Evolutionary conservation across 1,139 yeast genomes (phyloP), one percentile per base, ranked within the genome.

Genomic region (Suhomyces wounanorum): DNA sequence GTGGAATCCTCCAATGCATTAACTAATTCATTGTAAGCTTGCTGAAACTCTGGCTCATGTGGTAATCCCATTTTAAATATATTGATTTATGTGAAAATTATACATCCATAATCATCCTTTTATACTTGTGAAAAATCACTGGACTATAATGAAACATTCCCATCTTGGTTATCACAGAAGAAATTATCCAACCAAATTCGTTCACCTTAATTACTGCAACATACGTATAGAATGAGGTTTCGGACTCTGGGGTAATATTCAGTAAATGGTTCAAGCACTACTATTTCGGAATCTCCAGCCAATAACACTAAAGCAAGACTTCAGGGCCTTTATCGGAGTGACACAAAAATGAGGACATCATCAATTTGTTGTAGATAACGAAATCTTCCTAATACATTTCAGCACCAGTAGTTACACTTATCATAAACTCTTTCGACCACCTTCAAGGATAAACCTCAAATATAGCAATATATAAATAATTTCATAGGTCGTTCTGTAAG

Each of bases 31-130:
- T 88, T 82, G 85, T 87, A 90, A 65, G 99, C 99, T 83, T 94
- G 99, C 78, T 91, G 92, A 79, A 92, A 94, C 86, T 94, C 98
- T 64, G 98, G 98, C 81, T 92, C 98, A 78, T 79, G 68, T 51
- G 85, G 85, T 63, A 75, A 76, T 70, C 77, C 83, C 84, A 80
- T 79, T 59, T 53, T 65, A 23, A 36, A 16, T 25, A 10, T 40
- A 17, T 26, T 28, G 16, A 31, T 17, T 31, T 31, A 16, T 40
- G 26, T 21, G 14, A n/a, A 17, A 30, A 10, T 38, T 18, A 14
- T 2, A 14, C 30, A 7, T 6, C 18, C 14, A 17, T 21, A 23
- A 11, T 4, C 13, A 30, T 30, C 37, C 18, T 33, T n/a, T 33
- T 33, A 33, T 33, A 33, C 18, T 14, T 14, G 11, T 13, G 14